A percentile compares a stretch with the other conserved stretches of the same genome.
phyloP scores from a whole-genome alignment of 169 alveolate species.

The Plasmodium vinckei region DNA sequence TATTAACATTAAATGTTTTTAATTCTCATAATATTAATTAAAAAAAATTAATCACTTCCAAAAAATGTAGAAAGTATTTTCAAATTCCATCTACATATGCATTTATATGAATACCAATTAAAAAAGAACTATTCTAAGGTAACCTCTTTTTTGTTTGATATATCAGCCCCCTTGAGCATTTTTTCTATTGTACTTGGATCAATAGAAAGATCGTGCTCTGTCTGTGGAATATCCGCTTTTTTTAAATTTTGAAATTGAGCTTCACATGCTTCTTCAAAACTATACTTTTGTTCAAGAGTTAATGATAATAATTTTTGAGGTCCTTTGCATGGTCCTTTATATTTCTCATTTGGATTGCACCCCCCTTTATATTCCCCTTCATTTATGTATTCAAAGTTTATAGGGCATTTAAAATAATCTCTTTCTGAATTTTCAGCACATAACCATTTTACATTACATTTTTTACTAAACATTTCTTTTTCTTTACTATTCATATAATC shows the following conservation, averaged over 20 bases:
- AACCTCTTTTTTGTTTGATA: conserved; percentile 23
- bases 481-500: conserved; percentile 56
- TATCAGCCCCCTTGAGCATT: conserved; percentile 54
- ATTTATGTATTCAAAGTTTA: conserved; percentile 35
- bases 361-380: conserved; percentile 63
- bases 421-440: conserved; percentile 55
- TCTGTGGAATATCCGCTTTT: conserved; percentile 44
- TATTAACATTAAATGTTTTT: too few relatives aligned
- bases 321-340: conserved; percentile 68
- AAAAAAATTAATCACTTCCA: too few relatives aligned
- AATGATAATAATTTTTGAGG: conserved; percentile 45
- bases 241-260: conserved; percentile 65
- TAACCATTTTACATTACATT: conserved; percentile 72
- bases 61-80: too few relatives aligned
- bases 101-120: background rate
- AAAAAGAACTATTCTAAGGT: conserved; percentile 40
- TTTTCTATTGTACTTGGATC: conserved; percentile 52
- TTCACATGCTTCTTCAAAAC: conserved; percentile 65
- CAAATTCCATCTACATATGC: background rate
- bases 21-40: too few relatives aligned
- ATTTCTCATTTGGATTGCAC: conserved; percentile 63
- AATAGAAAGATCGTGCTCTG: conserved; percentile 18
- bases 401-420: conserved; percentile 70
- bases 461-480: conserved; percentile 60
- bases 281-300: conserved; percentile 70